Base-by-base conservation (phyloP, 2,329 filamentous ascomycete species). In the Aspergillus phoenicis region DNA sequence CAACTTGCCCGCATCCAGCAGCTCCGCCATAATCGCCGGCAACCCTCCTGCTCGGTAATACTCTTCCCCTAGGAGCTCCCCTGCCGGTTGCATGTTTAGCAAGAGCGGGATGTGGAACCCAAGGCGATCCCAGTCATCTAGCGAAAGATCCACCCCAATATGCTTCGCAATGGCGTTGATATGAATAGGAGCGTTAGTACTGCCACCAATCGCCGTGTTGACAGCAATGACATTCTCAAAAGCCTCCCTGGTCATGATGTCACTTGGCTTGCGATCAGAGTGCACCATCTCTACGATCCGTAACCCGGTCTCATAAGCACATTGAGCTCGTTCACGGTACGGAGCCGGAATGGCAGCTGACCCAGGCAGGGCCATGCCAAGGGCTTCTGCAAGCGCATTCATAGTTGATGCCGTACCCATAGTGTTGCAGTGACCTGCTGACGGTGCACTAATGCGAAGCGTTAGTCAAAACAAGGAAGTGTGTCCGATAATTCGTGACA, bases 151-250 rank as follows among this genome's bases (percentile, higher is more conserved):
- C 1, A 86, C 79, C 1, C 82, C 83, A 10, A 84, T 79, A 57
- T 85, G 83, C 61, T 81, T 82, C 2, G 84, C 83, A 22, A 85
- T 79, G 8, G 83, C 84, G 41, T 80, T 82, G 52, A 85, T 72
- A 67, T 85, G 84, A 52, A 86, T 84, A 0, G 83, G 83, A 0
- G 83, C 83, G 62, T 86, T 86, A 4, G 83, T 85, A 63, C 81
- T 84, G 13, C 84, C 84, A 26, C 84, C 84, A 57, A 85, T 84
- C 20, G 83, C 83, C 1, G 82, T 83, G 62, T 84, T 85, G 45
- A 78, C 78, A 5, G 81, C 80, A 28, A 86, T 83, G 6, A 82
- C 83, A 61, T 85, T 86, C 71, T 85, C 83, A 59, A 86, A 85
- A 0, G 84, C 82, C 59, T 81, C 70, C 3, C 82, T 75, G 0